phyloP scores from a whole-genome alignment of 2,329 filamentous ascomycete genomes.

The Colletotrichum incanum region DNA sequence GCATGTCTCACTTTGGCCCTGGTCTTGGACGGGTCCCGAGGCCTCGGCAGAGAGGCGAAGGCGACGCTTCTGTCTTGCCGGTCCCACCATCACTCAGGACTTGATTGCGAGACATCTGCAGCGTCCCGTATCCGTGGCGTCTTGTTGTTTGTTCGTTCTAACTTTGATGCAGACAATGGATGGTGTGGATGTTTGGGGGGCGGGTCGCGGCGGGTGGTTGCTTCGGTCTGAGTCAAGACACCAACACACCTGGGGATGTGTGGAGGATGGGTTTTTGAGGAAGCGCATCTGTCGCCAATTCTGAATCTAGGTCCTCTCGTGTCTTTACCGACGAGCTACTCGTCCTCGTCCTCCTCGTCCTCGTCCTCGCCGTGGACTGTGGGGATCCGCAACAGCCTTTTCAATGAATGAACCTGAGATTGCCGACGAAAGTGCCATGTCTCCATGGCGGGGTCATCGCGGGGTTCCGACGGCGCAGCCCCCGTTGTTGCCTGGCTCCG shows the following conservation, averaged over 20 bases:
- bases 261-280: neutral
- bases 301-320: neutral
- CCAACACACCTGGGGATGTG: neutral
- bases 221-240: slow-evolving; percentile 28
- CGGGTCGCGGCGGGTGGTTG: neutral
- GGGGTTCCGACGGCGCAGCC: neutral
- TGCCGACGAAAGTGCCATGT: neutral
- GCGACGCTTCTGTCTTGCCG: neutral
- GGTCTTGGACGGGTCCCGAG: slow-evolving; percentile 2
- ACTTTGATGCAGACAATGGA: neutral
- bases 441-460: slow-evolving; percentile 5
- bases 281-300: neutral
- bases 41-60: neutral
- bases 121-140: slow-evolving; percentile 31
- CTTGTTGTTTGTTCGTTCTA: slow-evolving; percentile 8
- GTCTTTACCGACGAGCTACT: neutral
- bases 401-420: neutral
- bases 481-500: neutral
- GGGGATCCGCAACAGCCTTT: neutral
- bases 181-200: neutral
- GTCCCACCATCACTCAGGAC: neutral
- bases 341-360: neutral
- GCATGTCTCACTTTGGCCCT: slow-evolving; percentile 36
- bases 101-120: slow-evolving; percentile 17
- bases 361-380: neutral